phyloP scores from a whole-genome alignment of 2,329 filamentous ascomycete species.

The Elsinoe arachidis region DNA sequence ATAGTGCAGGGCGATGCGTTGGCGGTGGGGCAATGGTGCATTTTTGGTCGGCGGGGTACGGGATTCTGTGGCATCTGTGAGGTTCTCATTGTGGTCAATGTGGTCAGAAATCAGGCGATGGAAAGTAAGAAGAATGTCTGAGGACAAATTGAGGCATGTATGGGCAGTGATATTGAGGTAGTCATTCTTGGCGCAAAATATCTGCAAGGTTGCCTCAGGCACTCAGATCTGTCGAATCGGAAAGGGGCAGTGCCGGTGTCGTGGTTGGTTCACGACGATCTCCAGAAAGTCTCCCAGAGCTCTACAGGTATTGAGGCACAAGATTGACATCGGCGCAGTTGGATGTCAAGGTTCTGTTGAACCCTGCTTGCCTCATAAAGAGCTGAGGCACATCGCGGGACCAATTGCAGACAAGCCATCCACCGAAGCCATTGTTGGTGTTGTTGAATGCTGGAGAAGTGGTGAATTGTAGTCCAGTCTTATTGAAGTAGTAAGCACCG shows the following conservation, averaged over 20 bases:
- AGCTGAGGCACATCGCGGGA: slow-evolving; percentile 28
- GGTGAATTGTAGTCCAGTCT: slow-evolving; percentile 28
- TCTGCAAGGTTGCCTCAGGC: slow-evolving; percentile 10
- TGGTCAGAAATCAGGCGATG: neutral
- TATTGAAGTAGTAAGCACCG: slow-evolving; percentile 24
- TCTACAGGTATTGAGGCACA: slow-evolving; percentile 22
- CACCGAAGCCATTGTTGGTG: slow-evolving; percentile 4
- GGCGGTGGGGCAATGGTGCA: slow-evolving; percentile 10
- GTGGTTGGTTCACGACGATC: neutral
- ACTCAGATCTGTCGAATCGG: neutral
- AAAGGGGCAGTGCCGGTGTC: neutral
- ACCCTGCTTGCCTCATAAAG: slow-evolving; percentile 23
- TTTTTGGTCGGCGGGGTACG: neutral
- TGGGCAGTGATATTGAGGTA: neutral
- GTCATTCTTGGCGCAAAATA: slow-evolving; percentile 1
- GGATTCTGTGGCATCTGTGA: neutral
- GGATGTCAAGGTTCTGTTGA: slow-evolving; percentile 19
- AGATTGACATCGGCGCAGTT: slow-evolving; percentile 27
- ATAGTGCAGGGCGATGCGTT: slow-evolving; percentile 8
- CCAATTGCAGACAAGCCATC: slow-evolving; percentile 25
- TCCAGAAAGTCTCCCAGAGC: neutral
- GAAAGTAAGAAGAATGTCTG: neutral
- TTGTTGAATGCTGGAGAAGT: slow-evolving; percentile 11
- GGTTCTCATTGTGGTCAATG: neutral
- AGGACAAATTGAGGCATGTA: neutral